Conservation (phyloP, 177 flowering plant genomes). For the Tripterygium wilfordii region DNA sequence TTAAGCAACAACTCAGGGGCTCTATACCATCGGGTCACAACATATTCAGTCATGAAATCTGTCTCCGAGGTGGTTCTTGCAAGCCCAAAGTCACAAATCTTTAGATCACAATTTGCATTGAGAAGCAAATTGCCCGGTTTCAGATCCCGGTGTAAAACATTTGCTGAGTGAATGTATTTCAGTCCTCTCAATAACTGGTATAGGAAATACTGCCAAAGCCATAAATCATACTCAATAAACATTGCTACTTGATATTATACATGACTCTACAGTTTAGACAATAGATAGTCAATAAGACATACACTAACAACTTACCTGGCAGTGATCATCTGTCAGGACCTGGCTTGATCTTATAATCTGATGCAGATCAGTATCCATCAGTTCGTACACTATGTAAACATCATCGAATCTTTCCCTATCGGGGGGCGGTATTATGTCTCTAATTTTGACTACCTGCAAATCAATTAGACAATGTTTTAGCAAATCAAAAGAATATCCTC, state of each 20-base stretch:
- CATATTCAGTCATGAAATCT: slow-evolving; percentile 96
- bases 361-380: slow-evolving; percentile 88
- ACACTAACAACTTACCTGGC: slow-evolving; percentile 46
- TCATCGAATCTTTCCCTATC: slow-evolving; percentile 60
- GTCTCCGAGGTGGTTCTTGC: slow-evolving; percentile 88
- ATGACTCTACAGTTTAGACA: background rate
- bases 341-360: slow-evolving; percentile 75
- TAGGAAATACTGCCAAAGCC: slow-evolving; percentile 67
- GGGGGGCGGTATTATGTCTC: slow-evolving; percentile 76
- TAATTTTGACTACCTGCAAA: slow-evolving; percentile 64
- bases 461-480: background rate
- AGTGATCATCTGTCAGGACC: slow-evolving; percentile 72
- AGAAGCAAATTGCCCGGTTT: slow-evolving; percentile 94
- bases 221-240: background rate
- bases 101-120: slow-evolving; percentile 89
- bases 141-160: slow-evolving; percentile 87
- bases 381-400: slow-evolving; percentile 75
- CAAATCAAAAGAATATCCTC: too few species aligned
- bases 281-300: background rate
- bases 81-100: slow-evolving; percentile 96
- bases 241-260: background rate
- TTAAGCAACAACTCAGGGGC: slow-evolving; percentile 92
- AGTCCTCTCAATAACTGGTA: slow-evolving; percentile 87
- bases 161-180: slow-evolving; percentile 90
- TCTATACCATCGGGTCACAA: slow-evolving; percentile 92